Percentiles rank a stretch among this genome's conserved stretches.
These are phyloP conservation scores for Gossypium gossypioides DNA, from an alignment of 441 rosid genomes.

Conservation along the genomic window DNA sequence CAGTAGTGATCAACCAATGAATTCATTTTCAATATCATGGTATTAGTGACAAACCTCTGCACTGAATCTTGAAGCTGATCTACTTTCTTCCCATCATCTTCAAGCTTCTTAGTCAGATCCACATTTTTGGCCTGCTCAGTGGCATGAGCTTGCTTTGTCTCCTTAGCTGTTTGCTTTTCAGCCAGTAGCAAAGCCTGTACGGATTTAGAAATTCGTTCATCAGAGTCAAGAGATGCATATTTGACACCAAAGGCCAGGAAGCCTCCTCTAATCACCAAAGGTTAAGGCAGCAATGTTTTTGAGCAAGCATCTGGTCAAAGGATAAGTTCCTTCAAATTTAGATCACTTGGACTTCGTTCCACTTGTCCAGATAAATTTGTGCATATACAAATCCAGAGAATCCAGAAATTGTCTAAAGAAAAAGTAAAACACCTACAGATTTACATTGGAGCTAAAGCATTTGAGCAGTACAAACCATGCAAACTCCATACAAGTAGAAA, in stretches of 20 bases:
- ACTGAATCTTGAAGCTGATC: slow-evolving; percentile 58
- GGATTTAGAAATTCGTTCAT: background rate
- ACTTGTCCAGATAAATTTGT: background rate
- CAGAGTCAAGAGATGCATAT: background rate
- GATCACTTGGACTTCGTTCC: background rate
- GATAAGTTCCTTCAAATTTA: background rate
- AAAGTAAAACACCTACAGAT: background rate
- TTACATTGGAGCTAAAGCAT: background rate
- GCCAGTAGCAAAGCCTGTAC: slow-evolving; percentile 40
- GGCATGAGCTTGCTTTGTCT: slow-evolving; percentile 35
- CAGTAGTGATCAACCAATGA: background rate
- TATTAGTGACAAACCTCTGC: slow-evolving; percentile 43
- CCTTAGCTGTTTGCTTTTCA: slow-evolving; percentile 37
- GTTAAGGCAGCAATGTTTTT: background rate
- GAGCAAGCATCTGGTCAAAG: background rate
- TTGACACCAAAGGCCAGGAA: background rate
- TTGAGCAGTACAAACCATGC: background rate
- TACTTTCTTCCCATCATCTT: slow-evolving; percentile 43
- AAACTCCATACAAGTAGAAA: background rate
- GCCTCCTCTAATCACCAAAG: background rate
- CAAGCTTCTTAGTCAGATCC: slow-evolving; percentile 43
- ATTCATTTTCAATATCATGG: background rate
- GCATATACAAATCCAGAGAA: background rate
- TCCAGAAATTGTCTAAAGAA: background rate
- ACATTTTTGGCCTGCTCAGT: slow-evolving; percentile 29